Conservation (phyloP, 805 yeast genomes). For the Candida michaelii region DNA sequence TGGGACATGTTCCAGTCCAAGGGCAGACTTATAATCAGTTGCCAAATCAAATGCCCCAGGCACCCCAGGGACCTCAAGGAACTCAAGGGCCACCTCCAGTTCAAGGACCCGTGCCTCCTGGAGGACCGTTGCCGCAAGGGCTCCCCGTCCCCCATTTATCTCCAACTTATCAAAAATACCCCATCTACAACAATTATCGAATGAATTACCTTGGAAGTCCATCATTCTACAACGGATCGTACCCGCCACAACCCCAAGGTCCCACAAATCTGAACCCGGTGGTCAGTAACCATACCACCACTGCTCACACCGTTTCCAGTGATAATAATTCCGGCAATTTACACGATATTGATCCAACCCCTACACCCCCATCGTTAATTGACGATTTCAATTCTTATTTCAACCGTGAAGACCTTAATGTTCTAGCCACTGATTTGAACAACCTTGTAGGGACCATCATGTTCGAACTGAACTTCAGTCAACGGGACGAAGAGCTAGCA, state of each 20-base stretch:
- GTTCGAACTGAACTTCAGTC: constrained; percentile 30
- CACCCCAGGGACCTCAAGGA: too few species aligned
- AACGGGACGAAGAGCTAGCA: constrained; percentile 10
- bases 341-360: background rate
- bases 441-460: constrained; percentile 40
- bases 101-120: background rate
- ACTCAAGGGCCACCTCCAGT: too few species aligned
- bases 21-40: too few species aligned
- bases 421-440: constrained; percentile 39
- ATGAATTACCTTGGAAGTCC: background rate
- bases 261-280: too few species aligned
- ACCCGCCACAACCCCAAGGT: background rate
- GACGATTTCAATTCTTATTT: constrained; percentile 9
- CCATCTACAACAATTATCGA: background rate
- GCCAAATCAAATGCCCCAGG: too few species aligned
- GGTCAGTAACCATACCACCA: background rate
- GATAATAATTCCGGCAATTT: background rate
- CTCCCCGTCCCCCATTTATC: too few species aligned
- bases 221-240: background rate
- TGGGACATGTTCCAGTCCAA: too few species aligned
- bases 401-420: constrained; percentile 30
- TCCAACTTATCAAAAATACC: background rate
- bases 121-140: too few species aligned
- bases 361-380: background rate
- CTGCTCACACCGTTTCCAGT: background rate